phyloP scores from a whole-genome alignment of 495 filamentous ascomycete genomes.

The Oidiodendron maius region DNA sequence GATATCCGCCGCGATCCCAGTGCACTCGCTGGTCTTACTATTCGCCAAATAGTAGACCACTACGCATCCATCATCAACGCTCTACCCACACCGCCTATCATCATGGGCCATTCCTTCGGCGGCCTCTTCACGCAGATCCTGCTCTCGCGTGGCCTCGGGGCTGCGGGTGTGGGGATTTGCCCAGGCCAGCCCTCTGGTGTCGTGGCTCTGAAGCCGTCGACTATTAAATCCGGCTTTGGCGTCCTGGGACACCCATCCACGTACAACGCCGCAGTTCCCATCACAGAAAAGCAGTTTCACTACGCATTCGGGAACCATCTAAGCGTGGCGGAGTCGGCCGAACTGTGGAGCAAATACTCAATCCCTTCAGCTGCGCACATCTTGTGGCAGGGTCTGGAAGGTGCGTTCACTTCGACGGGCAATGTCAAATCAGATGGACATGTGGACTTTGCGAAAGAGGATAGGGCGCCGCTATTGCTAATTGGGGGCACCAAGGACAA shows the following conservation, averaged over 20 bases:
- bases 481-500: slow-evolving; percentile 56
- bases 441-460: slow-evolving; percentile 11
- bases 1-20: slow-evolving; percentile 13
- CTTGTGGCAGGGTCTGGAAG: slow-evolving; percentile 17
- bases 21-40: slow-evolving; percentile 10
- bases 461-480: slow-evolving; percentile 40
- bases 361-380: slow-evolving; percentile 17
- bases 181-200: slow-evolving; percentile 18
- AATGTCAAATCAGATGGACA: slow-evolving; percentile 5
- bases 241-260: slow-evolving; percentile 17
- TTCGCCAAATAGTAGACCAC: slow-evolving; percentile 13
- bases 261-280: slow-evolving; percentile 15
- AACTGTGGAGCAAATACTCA: slow-evolving; percentile 16
- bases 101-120: slow-evolving; percentile 22
- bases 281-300: slow-evolving; percentile 17
- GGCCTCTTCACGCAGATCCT: slow-evolving; percentile 19
- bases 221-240: slow-evolving; percentile 9
- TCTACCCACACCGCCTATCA: slow-evolving; percentile 14
- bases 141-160: slow-evolving; percentile 11
- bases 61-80: slow-evolving; percentile 13
- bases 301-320: slow-evolving; percentile 20
- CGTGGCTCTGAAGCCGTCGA: slow-evolving; percentile 9
- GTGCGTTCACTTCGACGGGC: no score
- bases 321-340: not conserved
- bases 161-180: slow-evolving; percentile 13